phyloP scores from a whole-genome alignment of 257 asterid genomes.

The Rehmannia glutinosa region DNA sequence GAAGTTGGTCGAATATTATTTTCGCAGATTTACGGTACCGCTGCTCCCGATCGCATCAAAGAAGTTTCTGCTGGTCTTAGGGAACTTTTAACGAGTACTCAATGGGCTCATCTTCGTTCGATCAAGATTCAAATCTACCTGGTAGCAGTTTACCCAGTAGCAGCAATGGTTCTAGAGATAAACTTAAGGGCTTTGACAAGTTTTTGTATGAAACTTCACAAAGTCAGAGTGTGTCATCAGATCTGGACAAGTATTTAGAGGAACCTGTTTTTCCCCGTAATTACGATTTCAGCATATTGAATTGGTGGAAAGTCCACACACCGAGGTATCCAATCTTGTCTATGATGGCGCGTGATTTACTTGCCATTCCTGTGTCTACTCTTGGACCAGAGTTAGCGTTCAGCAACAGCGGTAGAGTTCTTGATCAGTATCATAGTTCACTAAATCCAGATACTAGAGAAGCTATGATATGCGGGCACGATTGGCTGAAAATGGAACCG shows the following conservation, averaged over 20 bases:
- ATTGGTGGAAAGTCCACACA: constrained; percentile 99
- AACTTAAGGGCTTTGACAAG: constrained; percentile 87
- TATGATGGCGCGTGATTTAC: constrained; percentile 90
- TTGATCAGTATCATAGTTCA: constrained; percentile 53
- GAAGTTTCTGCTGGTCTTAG: constrained; percentile 62
- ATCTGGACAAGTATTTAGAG: constrained; percentile 80
- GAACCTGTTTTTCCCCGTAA: constrained; percentile 93
- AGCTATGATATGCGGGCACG: constrained; percentile 92
- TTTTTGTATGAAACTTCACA: constrained; percentile 78
- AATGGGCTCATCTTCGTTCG: constrained; percentile 43
- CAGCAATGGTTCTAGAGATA: constrained; percentile 58
- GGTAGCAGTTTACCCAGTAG: constrained; percentile 41
- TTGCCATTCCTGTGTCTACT: constrained; percentile 77
- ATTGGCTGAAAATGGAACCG: constrained; percentile 73
- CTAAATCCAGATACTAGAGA: constrained; percentile 73
- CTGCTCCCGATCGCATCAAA: constrained; percentile 53
- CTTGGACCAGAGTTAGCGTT: constrained; percentile 68
- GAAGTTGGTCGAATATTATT: constrained; percentile 89
- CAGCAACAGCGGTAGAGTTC: constrained; percentile 63
- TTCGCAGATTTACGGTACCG: constrained; percentile 57
- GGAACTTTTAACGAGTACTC: constrained; percentile 75
- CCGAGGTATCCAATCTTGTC: constrained; percentile 96
- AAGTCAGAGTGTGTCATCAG: constrained; percentile 60
- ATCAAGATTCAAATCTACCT: constrained; percentile 40
- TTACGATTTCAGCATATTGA: constrained; percentile 73